Conservation (phyloP, 2,329 filamentous ascomycete species). For the Daldinia sp. region DNA sequence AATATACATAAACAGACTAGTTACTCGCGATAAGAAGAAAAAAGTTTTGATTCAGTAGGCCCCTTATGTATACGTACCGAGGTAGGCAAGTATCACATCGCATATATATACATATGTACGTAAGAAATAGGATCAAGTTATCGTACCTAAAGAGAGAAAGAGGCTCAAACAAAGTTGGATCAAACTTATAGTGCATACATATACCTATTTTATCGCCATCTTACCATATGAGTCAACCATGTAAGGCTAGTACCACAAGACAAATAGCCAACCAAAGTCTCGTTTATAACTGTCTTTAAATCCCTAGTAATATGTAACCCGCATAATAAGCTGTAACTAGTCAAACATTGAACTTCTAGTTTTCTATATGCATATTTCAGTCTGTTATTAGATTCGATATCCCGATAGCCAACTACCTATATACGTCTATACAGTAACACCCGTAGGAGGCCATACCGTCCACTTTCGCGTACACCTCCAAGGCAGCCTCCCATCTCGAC, state of each 20-base stretch:
- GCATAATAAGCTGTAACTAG: not conserved
- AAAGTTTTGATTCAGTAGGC: not conserved
- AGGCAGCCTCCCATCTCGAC: conserved; percentile 17
- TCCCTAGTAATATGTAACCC: conserved; percentile 17
- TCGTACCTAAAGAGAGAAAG: not conserved
- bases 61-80: not conserved
- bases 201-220: not conserved
- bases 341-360: conserved; percentile 26
- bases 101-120: not conserved
- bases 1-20: conserved; percentile 14
- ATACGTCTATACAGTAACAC: conserved; percentile 9
- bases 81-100: too few species aligned
- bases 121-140: not conserved
- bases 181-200: conserved; percentile 1
- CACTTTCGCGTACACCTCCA: conserved; percentile 17
- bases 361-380: conserved; percentile 26
- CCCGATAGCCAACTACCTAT: conserved; percentile 3
- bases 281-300: conserved; percentile 10
- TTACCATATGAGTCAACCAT: not conserved
- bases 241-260: conserved; percentile 8
- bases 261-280: conserved; percentile 16
- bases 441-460: conserved; percentile 15
- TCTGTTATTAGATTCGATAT: conserved; percentile 16
- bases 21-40: conserved; percentile 19
- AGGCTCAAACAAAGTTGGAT: conserved; percentile 21